Base-by-base conservation (phyloP, 768 basidiomycete genomes). In the Amylocystis lapponica region DNA sequence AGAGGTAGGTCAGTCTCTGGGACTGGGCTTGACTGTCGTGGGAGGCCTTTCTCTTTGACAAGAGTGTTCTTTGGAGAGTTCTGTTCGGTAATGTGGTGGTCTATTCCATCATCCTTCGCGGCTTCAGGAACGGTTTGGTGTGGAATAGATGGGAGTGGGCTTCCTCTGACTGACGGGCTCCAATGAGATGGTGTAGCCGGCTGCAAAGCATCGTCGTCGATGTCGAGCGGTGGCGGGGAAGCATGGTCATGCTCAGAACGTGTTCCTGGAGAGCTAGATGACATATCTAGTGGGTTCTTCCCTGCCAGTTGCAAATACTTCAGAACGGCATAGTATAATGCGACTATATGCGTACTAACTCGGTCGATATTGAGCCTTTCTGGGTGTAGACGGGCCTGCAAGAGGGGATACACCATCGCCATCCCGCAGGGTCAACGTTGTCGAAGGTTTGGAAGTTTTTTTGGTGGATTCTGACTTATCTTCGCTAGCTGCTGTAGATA, bases 181-280 rank as follows among this genome's bases (percentile, higher is more conserved):
- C 53, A 54, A 5, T 49, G 23, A 16, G 53, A 54, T 1, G 53
- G 53, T 1, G 50, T 43, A 13, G 19, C 37, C 4, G 49, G 31
- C n/a, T 30, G 31, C 5, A n/a, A 22, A 30, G 14, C 43, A 7
- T 23, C 17, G 19, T n/a, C 32, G 32, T 20, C 7, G 22, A 5
- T 13, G 17, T 2, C 26, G 31, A 25, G 32, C 14, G 9, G 14
- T 27, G 22, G 7, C 11, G 13, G 4, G n/a, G 14, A 16, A 12
- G 4, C 12, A 7, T 16, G 13, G 21, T 17, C 12, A 14, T 25
- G 12, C n/a, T 10, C 4, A 9, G 21, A 26, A 17, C 21, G 4
- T 41, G 40, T 27, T 33, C 32, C 10, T 10, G 35, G 25, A 13
- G 10, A 9, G 23, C 35, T 36, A 17, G 35, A 5, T 5, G 12